Conservation (phyloP, 331 rosid species). For the Cydonia oblonga region DNA sequence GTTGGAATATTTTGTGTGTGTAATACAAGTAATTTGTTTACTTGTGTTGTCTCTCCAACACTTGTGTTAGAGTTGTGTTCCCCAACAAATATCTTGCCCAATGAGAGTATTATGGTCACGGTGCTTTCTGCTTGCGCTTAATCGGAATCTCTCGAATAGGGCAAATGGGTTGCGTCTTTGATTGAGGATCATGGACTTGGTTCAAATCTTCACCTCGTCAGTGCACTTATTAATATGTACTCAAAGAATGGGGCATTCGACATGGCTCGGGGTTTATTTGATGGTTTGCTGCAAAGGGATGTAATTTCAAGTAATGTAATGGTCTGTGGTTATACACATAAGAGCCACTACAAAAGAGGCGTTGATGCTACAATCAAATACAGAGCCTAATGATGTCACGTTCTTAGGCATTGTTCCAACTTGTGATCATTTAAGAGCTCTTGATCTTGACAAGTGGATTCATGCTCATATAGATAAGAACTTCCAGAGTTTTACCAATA, state of each 20-base stretch:
- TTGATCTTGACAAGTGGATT: constrained; percentile 86
- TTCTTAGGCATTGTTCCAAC: constrained; percentile 60
- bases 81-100: no score
- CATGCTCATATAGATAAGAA: constrained; percentile 61
- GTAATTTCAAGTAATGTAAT: constrained; percentile 76
- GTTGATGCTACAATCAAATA: constrained; percentile 43
- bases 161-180: constrained; percentile 54
- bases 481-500: constrained; percentile 25
- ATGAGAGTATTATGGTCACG: constrained; percentile 50
- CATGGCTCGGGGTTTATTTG: constrained; percentile 55
- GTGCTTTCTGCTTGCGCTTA: constrained; percentile 62
- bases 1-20: no score
- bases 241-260: constrained; percentile 54
- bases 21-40: no score
- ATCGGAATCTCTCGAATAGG: constrained; percentile 36
- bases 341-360: constrained; percentile 49
- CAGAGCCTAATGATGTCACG: constrained; percentile 65
- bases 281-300: constrained; percentile 44
- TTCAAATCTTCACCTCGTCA: constrained; percentile 42
- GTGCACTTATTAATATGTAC: constrained; percentile 70
- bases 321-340: constrained; percentile 59
- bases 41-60: no score
- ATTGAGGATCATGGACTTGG: constrained; percentile 35
- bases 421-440: constrained; percentile 75
- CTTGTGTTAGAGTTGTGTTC: no score